Base-by-base conservation (phyloP, 2,329 filamentous ascomycete genomes). In the Colletotrichum siamense region DNA sequence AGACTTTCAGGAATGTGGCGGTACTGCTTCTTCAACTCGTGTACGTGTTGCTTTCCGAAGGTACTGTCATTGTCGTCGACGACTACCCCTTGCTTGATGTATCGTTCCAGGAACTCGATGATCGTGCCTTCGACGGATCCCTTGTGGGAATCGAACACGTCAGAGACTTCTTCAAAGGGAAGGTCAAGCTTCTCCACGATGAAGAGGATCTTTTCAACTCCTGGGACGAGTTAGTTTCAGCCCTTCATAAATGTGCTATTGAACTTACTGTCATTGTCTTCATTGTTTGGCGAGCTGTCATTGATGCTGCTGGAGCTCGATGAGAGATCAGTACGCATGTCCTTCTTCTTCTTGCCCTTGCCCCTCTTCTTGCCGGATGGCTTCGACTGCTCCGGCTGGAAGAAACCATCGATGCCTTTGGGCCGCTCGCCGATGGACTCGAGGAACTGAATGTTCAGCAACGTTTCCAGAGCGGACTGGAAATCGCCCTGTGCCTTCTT, bases 361-460 rank as follows among this genome's bases (percentile, higher is more conserved):
- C 77, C 81, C 8, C 78, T 77, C 24, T 69, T 76, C 62, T 75
- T 79, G 44, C 67, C 68, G 49, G 16, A 82, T 82, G 81, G 1
- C 83, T 88, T 85, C 16, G 16, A 82, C 83, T 88, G 84, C 18
- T 92, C 89, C 0, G 89, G 89, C 52, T 91, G 89, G 26, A 91
- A 92, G 82, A 98, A 98, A 0, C 91, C 95, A 74, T 98, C 95
- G n/a, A 98, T 88, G 0, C 96, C 95, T 82, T 94, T 96, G 2
- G 89, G 87, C 2, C 90, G 87, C 70, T 91, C 88, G 1, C 91
- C 91, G 1, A 88, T 90, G 73, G 95, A 92, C 74, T 95, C 92
- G 6, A 98, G 92, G 81, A 94, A 95, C 24, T 94, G 92, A 16
- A 95, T 89, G 79, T 94, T 98, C 36, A 98, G 89, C 15, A 99